Conservation (phyloP, 2,329 filamentous ascomycete species). For the Onygenales sp. region DNA sequence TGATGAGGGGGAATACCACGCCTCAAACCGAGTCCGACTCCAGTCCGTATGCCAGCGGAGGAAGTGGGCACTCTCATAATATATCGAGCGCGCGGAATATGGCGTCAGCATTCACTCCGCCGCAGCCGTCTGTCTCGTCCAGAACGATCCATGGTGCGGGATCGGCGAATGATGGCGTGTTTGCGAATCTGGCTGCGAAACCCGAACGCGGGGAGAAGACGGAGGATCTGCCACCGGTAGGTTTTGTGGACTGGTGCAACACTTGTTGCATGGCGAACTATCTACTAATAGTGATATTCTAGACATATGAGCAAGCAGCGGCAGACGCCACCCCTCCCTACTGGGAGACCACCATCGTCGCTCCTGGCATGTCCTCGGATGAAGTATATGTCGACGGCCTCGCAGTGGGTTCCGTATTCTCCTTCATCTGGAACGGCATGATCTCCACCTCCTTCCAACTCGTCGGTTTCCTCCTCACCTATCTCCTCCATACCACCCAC, state of each 20-base stretch:
- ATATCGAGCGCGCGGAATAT: slow-evolving; percentile 44
- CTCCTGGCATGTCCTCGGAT: slow-evolving; percentile 80
- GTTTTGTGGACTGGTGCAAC: slow-evolving; percentile 27
- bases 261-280: neutral
- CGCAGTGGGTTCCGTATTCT: slow-evolving; percentile 78
- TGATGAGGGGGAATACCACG: slow-evolving; percentile 57
- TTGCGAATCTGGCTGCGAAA: slow-evolving; percentile 87
- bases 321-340: slow-evolving; percentile 94
- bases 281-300: slow-evolving; percentile 6
- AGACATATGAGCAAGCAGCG: slow-evolving; percentile 98
- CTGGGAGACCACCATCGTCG: slow-evolving; percentile 97
- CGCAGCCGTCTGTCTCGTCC: slow-evolving; percentile 26
- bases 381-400: slow-evolving; percentile 97
- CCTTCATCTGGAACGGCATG: slow-evolving; percentile 70
- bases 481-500: slow-evolving; percentile 94
- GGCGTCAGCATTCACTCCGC: slow-evolving; percentile 41
- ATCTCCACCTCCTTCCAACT: slow-evolving; percentile 97
- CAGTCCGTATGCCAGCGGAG: slow-evolving; percentile 7
- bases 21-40: neutral
- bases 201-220: slow-evolving; percentile 71
- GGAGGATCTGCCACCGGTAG: slow-evolving; percentile 87
- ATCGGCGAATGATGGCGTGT: slow-evolving; percentile 73
- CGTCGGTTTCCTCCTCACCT: slow-evolving; percentile 94
- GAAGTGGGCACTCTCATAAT: slow-evolving; percentile 13
- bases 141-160: slow-evolving; percentile 33